Base-by-base conservation (phyloP, 495 filamentous ascomycete species). In the Darksidea phi region DNA sequence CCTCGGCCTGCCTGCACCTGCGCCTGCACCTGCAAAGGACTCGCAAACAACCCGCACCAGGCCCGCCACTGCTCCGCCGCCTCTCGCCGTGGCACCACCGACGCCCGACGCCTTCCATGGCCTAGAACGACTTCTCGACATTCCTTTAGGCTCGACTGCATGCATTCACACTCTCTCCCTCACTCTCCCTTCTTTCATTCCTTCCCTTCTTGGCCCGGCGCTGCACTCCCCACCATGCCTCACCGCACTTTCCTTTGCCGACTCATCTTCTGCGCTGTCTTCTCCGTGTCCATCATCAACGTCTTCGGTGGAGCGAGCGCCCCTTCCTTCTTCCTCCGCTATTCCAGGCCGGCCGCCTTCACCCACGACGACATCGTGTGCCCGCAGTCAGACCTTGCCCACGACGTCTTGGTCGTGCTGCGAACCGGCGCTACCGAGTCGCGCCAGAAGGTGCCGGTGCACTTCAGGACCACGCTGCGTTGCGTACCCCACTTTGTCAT, bases 381-480 rank as follows among this genome's bases (percentile, higher is more conserved):
- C 47, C 48, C 63, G 25, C 49, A 56, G 28, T 55, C 56, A 26
- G 57, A 66, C 11, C 17, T 67, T 2, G 64, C 64, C 26, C 34
- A 67, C 43, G 58, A 67, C 15, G 59, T 67, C 5, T 47, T 67
- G 15, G 70, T 77, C 4, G 63, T 77, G 45, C 70, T 77, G 56
- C 75, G 75, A 28, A 76, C 75, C 13, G 75, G 74, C 5, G 72
- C 74, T 37, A 70, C 73, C 15, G 71, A 74, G 37, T 54, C 73
- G 26, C 71, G 68, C 56, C 62, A 71, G 24, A 73, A 73, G 17
- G 56, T 77, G 1, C 75, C 75, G 15, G 74, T 75, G 7, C 64
- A 67, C 36, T 67, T 67, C 53, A 28, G 43, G 37, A 67, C 64
- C 1, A 62, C 59, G 25, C 34, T 67, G 24, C 54, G 58, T 25